Conservation (phyloP, 768 basidiomycete genomes). For the Exidia glandulosa region DNA sequence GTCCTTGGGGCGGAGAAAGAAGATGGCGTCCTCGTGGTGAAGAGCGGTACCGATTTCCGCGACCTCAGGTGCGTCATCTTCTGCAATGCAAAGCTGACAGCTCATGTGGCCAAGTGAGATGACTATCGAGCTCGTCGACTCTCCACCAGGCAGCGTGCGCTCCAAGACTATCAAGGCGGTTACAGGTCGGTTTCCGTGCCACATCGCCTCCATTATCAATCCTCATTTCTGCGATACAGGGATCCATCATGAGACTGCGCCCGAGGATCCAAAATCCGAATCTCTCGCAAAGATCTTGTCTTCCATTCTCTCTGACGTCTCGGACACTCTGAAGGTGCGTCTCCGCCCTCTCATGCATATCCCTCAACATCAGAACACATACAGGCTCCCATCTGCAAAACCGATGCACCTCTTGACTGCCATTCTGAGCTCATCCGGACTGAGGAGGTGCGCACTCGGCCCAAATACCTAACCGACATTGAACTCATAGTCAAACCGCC, state of each 20-base stretch:
- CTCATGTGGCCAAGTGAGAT: constrained; percentile 35
- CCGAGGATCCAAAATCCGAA: constrained; percentile 1
- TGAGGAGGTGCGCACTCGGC: constrained; percentile 39
- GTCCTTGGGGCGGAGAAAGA: constrained; percentile 65
- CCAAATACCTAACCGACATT: background rate
- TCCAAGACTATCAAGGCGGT: constrained; percentile 51
- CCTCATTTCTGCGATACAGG: background rate
- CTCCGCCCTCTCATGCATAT: constrained; percentile 2
- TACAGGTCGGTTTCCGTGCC: constrained; percentile 32
- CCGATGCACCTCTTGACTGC: constrained; percentile 56
- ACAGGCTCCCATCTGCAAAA: constrained; percentile 66
- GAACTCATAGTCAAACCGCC: background rate
- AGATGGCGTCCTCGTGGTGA: constrained; percentile 58
- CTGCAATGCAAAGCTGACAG: background rate
- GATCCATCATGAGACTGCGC: background rate
- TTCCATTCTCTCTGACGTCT: background rate
- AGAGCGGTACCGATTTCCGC: constrained; percentile 85
- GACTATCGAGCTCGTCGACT: constrained; percentile 45
- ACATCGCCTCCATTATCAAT: background rate
- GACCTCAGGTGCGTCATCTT: constrained; percentile 39
- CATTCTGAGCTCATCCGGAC: constrained; percentile 67
- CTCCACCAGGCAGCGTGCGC: constrained; percentile 53
- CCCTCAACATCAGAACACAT: constrained; percentile 15
- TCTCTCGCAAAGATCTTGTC: background rate
- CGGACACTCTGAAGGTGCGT: constrained; percentile 11